Conservation (phyloP, 1,284 basidiomycete species). For the Tetrapyrgos nigripes region DNA sequence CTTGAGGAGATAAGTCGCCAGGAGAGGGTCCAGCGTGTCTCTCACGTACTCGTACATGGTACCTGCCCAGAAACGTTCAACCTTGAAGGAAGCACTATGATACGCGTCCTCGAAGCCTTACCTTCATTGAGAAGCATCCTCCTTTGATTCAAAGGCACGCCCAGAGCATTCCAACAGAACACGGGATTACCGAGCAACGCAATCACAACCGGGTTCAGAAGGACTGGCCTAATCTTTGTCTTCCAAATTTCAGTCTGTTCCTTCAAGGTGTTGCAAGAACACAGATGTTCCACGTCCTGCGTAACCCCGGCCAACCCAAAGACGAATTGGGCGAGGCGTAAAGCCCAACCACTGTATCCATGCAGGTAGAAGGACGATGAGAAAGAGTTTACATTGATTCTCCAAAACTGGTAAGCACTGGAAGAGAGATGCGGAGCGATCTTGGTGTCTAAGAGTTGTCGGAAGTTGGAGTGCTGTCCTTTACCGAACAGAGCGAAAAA, state of each 20-base stretch:
- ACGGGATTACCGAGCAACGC: slow-evolving; percentile 66
- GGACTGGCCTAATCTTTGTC: slow-evolving; percentile 63
- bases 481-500: slow-evolving; percentile 81
- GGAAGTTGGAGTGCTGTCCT: slow-evolving; percentile 70
- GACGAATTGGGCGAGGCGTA: slow-evolving; percentile 69
- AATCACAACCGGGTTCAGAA: slow-evolving; percentile 73
- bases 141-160: slow-evolving; percentile 81
- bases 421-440: slow-evolving; percentile 79
- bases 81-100: no score
- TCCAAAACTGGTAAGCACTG: slow-evolving; percentile 82
- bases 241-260: slow-evolving; percentile 77
- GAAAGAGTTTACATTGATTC: slow-evolving; percentile 70
- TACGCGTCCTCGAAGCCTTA: no score
- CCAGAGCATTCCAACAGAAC: slow-evolving; percentile 87
- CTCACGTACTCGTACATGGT: slow-evolving; percentile 60
- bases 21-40: slow-evolving; percentile 73
- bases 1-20: slow-evolving; percentile 55
- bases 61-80: slow-evolving; percentile 33
- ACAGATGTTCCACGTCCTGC: slow-evolving; percentile 63
- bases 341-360: slow-evolving; percentile 78
- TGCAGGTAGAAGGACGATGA: slow-evolving; percentile 73
- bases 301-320: slow-evolving; percentile 68
- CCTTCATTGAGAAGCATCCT: slow-evolving; percentile 69
- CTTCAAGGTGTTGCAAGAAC: slow-evolving; percentile 58
- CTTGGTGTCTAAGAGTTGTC: slow-evolving; percentile 66